These are phyloP conservation scores for Phytophthora megakarya DNA, from an alignment of 352 stramenopile species.

Conservation along the genomic window DNA sequence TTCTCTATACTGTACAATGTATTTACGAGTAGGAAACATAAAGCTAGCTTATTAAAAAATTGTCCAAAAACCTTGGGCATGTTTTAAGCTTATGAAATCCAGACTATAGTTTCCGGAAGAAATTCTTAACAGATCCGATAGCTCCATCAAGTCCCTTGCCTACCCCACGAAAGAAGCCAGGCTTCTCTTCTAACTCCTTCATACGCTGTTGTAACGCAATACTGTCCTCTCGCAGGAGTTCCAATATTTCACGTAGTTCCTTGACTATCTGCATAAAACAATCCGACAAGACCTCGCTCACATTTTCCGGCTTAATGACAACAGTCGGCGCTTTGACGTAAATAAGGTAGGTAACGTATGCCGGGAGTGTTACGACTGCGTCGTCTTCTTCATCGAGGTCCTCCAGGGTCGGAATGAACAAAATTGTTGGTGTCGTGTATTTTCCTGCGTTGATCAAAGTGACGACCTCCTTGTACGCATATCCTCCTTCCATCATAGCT, in stretches of 20 bases:
- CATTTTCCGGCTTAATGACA: neutral
- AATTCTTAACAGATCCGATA: too few relatives aligned
- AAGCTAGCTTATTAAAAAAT: too few relatives aligned
- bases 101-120: too few relatives aligned
- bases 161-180: neutral
- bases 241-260: neutral
- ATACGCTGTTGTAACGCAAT: neutral
- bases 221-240: neutral
- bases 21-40: too few relatives aligned
- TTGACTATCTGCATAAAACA: neutral
- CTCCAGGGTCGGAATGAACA: constrained; percentile 16
- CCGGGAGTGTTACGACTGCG: neutral
- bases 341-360: neutral
- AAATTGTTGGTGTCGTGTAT: constrained; percentile 16
- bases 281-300: neutral
- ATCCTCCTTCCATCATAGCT: constrained; percentile 9
- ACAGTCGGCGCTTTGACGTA: neutral
- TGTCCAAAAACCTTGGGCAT: too few relatives aligned
- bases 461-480: constrained; percentile 7
- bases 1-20: too few relatives aligned
- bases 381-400: neutral
- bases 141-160: neutral
- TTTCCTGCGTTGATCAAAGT: constrained; percentile 6
- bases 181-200: neutral
- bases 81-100: too few relatives aligned